Conservation (phyloP, 495 filamentous ascomycete genomes). For the Penicillium soppii region DNA sequence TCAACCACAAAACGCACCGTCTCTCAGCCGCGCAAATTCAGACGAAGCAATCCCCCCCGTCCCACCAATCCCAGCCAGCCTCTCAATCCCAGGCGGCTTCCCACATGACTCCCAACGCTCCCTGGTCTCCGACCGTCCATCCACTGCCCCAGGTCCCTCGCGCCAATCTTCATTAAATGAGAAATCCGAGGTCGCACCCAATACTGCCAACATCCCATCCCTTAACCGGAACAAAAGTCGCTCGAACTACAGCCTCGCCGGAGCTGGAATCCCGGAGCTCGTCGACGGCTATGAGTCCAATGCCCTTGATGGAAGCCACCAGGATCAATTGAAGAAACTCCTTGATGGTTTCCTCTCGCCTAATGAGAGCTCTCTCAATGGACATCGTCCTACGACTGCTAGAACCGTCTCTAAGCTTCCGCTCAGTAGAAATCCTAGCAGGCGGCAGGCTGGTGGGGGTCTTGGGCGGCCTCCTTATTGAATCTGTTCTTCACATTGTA, state of each 20-base stretch:
- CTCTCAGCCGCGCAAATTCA: slow-evolving; percentile 11
- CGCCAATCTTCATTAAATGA: slow-evolving; percentile 22
- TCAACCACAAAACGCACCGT: neutral
- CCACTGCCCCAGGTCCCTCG: slow-evolving; percentile 34
- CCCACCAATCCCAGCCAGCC: slow-evolving; percentile 38
- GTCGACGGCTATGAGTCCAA: slow-evolving; percentile 10
- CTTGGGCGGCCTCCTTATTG: slow-evolving; percentile 48
- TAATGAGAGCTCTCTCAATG: slow-evolving; percentile 13
- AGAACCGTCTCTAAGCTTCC: slow-evolving; percentile 12
- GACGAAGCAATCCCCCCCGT: slow-evolving; percentile 41
- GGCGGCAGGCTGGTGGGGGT: slow-evolving; percentile 31
- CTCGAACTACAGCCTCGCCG: slow-evolving; percentile 35
- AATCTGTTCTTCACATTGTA: slow-evolving; percentile 24
- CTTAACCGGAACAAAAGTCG: slow-evolving; percentile 39
- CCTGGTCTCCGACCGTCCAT: slow-evolving; percentile 35
- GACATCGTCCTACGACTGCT: slow-evolving; percentile 14
- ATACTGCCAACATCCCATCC: slow-evolving; percentile 19
- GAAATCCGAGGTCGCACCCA: slow-evolving; percentile 17
- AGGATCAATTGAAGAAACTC: slow-evolving; percentile 38
- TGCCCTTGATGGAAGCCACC: slow-evolving; percentile 18
- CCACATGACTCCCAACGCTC: slow-evolving; percentile 41
- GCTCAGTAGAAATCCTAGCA: slow-evolving; percentile 14
- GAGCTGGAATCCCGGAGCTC: slow-evolving; percentile 15
- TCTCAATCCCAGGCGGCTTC: slow-evolving; percentile 39
- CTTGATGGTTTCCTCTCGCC: slow-evolving; percentile 40